phyloP scores from a whole-genome alignment of 73 alveolate genomes.

The Paramecium sonneborni region DNA sequence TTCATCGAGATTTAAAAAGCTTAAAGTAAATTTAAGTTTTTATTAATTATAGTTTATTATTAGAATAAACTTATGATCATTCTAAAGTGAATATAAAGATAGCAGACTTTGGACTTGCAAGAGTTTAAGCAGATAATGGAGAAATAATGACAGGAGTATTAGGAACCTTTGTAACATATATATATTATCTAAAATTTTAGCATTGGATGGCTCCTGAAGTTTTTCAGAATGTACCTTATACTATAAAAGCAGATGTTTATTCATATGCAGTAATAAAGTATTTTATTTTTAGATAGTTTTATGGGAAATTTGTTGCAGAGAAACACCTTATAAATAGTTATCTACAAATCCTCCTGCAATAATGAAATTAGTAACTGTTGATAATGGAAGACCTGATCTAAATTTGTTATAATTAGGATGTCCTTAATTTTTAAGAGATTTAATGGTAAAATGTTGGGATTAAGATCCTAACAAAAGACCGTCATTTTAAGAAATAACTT shows the following conservation, averaged over 20 bases:
- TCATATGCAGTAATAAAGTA: conserved; percentile 83
- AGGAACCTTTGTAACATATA: conserved; percentile 69
- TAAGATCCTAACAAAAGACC: conserved; percentile 33
- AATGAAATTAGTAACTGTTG: conserved; percentile 56
- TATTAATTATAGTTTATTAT: conserved; percentile 72
- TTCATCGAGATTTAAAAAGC: conserved; percentile 96
- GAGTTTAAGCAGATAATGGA: conserved; percentile 72
- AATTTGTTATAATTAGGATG: conserved; percentile 25
- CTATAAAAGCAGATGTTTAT: conserved; percentile 97
- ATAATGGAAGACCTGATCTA: conserved; percentile 65
- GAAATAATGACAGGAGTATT: conserved; percentile 81
- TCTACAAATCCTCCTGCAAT: conserved; percentile 58
- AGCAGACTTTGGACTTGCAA: conserved; percentile 97
- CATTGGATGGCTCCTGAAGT: conserved; percentile 99
- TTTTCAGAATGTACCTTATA: conserved; percentile 82
- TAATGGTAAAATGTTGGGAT: conserved; percentile 40
- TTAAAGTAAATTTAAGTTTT: conserved; percentile 71
- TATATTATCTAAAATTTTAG: conserved; percentile 72
- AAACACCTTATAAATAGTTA: conserved; percentile 87
- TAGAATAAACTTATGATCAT: conserved; percentile 73
- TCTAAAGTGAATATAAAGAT: conserved; percentile 86
- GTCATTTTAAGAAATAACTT: background rate
- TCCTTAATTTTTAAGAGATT: conserved; percentile 12
- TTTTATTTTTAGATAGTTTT: conserved; percentile 78
- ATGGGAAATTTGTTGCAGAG: conserved; percentile 93